Conservation (phyloP, 495 filamentous ascomycete species). For the Talaromyces thailandensis region DNA sequence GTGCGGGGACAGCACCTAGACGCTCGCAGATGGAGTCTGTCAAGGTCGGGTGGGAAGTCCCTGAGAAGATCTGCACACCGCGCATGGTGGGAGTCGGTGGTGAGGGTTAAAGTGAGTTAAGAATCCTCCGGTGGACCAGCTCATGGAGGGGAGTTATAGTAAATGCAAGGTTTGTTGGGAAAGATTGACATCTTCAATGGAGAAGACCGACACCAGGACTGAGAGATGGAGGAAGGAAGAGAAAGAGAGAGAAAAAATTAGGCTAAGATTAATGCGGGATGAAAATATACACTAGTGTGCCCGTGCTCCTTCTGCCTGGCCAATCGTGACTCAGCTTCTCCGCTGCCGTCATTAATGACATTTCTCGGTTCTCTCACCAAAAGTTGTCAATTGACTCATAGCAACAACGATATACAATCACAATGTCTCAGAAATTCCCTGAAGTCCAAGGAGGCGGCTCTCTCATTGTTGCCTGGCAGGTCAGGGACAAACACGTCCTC, state of each 20-base stretch:
- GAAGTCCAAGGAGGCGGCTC: conserved; percentile 82
- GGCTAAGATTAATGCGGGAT: conserved; percentile 2
- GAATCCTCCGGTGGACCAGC: not conserved
- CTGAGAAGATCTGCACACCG: conserved; percentile 61
- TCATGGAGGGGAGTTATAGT: conserved; percentile 2
- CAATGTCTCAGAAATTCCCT: conserved; percentile 59
- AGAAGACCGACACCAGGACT: not conserved
- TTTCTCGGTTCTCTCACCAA: not conserved
- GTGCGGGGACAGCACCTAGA: conserved; percentile 55
- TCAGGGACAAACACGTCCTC: conserved; percentile 70
- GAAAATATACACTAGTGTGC: not conserved
- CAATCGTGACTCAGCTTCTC: not conserved
- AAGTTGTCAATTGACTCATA: not conserved
- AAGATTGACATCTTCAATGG: conserved; percentile 1
- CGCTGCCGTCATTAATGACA: not conserved
- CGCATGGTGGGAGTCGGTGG: conserved; percentile 42
- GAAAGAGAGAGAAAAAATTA: conserved; percentile 5
- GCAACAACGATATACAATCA: not conserved
- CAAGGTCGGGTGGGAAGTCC: conserved; percentile 59
- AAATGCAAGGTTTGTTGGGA: not conserved
- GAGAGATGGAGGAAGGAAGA: not conserved
- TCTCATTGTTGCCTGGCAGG: conserved; percentile 89
- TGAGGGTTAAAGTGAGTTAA: not conserved
- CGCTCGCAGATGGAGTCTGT: conserved; percentile 65
- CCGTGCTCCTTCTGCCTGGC: conserved; percentile 1